These are phyloP conservation scores for Candida palmyrensis DNA, from an alignment of 805 yeast species.

Conservation along the genomic window DNA sequence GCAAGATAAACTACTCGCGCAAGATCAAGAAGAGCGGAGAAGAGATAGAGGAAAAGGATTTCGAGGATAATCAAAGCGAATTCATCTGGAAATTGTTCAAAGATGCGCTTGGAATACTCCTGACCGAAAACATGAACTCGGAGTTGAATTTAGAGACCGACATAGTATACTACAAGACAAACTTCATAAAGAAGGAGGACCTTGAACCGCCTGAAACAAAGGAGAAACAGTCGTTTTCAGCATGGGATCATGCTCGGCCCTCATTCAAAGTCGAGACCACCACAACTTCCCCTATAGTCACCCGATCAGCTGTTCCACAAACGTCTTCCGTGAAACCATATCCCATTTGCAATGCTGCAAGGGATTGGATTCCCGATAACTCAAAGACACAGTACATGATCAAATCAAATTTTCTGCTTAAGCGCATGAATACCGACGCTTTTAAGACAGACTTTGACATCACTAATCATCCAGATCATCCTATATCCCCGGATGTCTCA, in stretches of 20 bases:
- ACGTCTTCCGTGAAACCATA: constrained; percentile 9
- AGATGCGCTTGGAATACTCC: constrained; percentile 29
- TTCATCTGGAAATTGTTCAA: constrained; percentile 27
- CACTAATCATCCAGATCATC: constrained; percentile 26
- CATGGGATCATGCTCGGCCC: constrained; percentile 23
- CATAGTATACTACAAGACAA: constrained; percentile 39
- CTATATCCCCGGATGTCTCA: constrained; percentile 38
- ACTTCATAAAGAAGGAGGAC: constrained; percentile 34
- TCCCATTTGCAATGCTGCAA: constrained; percentile 37
- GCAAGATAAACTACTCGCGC: constrained; percentile 28
- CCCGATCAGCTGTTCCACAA: constrained; percentile 1
- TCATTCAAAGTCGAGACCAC: constrained; percentile 25
- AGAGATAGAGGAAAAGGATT: constrained; percentile 6
- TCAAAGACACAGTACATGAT: constrained; percentile 20
- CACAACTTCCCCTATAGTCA: constrained; percentile 2
- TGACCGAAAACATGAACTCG: constrained; percentile 16
- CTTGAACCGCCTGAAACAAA: constrained; percentile 13
- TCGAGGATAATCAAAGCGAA: constrained; percentile 11
- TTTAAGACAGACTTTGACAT: constrained; percentile 29
- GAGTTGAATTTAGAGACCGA: constrained; percentile 35
- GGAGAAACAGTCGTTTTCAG: constrained; percentile 9
- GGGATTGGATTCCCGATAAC: constrained; percentile 32
- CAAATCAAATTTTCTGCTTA: constrained; percentile 28
- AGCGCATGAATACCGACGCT: constrained; percentile 33
- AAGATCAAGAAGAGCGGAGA: constrained; percentile 10